phyloP scores from a whole-genome alignment of 192 early-diverging fungal species.

The Umbelopsis sp. region DNA sequence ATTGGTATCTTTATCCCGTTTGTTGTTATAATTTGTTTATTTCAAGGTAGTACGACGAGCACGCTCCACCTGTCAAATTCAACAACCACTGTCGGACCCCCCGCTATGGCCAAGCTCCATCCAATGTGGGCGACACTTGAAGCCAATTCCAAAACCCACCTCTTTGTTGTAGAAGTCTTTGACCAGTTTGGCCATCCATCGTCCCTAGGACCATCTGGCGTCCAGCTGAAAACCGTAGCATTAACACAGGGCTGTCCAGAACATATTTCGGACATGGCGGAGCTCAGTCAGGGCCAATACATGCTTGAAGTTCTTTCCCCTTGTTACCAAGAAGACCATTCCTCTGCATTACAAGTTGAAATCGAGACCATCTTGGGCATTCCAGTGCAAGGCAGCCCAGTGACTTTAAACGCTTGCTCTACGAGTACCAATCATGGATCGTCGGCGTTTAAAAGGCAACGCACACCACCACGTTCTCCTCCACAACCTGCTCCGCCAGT shows the following conservation, averaged over 20 bases:
- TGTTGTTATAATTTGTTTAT: not conserved
- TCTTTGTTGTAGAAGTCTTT: conserved; percentile 6
- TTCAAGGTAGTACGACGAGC: conserved; percentile 10
- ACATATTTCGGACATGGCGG: not conserved
- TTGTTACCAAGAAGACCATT: not conserved
- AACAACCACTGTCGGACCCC: conserved; percentile 7
- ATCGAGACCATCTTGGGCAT: not conserved
- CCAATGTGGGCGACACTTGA: not conserved
- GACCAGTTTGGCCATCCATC: not conserved
- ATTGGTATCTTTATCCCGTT: not conserved
- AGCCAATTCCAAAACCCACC: not conserved
- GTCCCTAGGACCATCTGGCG: not conserved
- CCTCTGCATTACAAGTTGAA: not conserved
- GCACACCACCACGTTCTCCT: not conserved
- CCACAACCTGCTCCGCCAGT: not conserved
- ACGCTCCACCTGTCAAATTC: conserved; percentile 18
- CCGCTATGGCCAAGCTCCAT: not conserved
- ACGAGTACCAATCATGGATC: not conserved
- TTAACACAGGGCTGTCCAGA: not conserved
- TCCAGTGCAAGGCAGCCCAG: not conserved
- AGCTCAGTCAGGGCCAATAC: not conserved
- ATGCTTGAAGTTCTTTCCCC: not conserved
- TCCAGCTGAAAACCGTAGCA: not conserved
- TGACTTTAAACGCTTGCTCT: not conserved
- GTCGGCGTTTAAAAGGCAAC: not conserved